phyloP scores from a whole-genome alignment of 1,139 yeast species.

The Meyerozyma elateridarum region DNA sequence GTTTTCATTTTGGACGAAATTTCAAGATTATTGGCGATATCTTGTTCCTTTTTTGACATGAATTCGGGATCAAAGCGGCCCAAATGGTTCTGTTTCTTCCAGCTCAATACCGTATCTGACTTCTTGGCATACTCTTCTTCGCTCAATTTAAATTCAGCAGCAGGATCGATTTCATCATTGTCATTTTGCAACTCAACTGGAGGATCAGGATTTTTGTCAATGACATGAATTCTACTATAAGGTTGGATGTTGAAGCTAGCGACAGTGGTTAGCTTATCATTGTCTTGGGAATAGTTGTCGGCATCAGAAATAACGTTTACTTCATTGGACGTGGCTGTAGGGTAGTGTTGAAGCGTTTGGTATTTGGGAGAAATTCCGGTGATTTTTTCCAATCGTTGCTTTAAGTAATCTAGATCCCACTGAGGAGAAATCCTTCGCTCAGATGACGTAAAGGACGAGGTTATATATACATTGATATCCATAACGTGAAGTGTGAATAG shows the following conservation, averaged over 20 bases:
- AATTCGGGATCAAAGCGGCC: slow-evolving; percentile 69
- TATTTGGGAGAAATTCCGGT: slow-evolving; percentile 71
- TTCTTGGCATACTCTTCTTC: slow-evolving; percentile 66
- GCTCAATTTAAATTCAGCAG: slow-evolving; percentile 47
- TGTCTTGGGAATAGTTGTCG: slow-evolving; percentile 14
- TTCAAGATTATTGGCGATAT: slow-evolving; percentile 18
- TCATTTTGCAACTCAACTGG: slow-evolving; percentile 35
- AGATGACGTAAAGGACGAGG: slow-evolving; percentile 64
- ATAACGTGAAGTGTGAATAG: too few relatives aligned
- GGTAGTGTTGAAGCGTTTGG: slow-evolving; percentile 53
- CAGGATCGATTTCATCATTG: slow-evolving; percentile 28
- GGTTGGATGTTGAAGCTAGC: slow-evolving; percentile 26
- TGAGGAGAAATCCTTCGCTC: slow-evolving; percentile 63
- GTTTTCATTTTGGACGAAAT: slow-evolving; percentile 24
- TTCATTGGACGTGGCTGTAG: slow-evolving; percentile 36
- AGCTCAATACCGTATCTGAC: slow-evolving; percentile 59
- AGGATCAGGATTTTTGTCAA: slow-evolving; percentile 50
- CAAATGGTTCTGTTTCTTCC: slow-evolving; percentile 65
- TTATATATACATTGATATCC: slow-evolving; percentile 53
- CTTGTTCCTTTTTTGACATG: slow-evolving; percentile 22
- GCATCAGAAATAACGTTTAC: slow-evolving; percentile 20
- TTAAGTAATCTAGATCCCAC: slow-evolving; percentile 58
- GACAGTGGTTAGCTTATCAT: slow-evolving; percentile 13
- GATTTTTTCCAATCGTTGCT: slow-evolving; percentile 57
- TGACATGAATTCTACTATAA: slow-evolving; percentile 47